phyloP scores from a whole-genome alignment of 495 filamentous ascomycete genomes.

The Astrothelium subdiscretum region DNA sequence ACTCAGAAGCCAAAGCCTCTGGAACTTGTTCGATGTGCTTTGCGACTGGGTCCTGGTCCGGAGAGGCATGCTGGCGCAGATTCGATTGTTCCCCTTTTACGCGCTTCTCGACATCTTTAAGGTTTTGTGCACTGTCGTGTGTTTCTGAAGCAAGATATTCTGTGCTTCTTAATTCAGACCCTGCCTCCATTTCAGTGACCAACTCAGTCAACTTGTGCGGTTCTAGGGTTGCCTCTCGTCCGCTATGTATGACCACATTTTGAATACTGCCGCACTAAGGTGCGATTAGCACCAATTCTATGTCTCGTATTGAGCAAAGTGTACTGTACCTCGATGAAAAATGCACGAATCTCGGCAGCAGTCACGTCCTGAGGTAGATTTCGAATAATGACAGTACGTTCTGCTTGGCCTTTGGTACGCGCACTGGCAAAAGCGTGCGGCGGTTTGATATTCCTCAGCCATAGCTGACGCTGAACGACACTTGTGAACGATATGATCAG shows the following conservation, averaged over 20 bases:
- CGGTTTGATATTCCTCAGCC: conserved; percentile 47
- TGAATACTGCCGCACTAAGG: not conserved
- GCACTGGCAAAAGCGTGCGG: not conserved
- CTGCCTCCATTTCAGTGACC: not conserved
- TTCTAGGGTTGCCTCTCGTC: conserved; percentile 17
- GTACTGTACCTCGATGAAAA: not conserved
- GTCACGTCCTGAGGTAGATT: not conserved
- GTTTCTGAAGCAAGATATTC: not conserved
- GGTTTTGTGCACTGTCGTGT: not conserved
- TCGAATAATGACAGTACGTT: not conserved
- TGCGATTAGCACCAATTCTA: not conserved
- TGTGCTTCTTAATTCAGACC: not conserved
- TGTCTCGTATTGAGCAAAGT: not conserved
- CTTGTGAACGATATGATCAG: conserved; percentile 33
- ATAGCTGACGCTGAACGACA: conserved; percentile 86
- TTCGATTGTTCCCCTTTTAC: not conserved
- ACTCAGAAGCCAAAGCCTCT: not conserved
- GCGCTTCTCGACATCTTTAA: not conserved
- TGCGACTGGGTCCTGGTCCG: not conserved
- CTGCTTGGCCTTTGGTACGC: not conserved
- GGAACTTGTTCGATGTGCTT: not conserved
- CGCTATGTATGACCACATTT: conserved; percentile 28
- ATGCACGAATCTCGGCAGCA: not conserved
- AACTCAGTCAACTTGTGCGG: not conserved
- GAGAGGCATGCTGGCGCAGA: not conserved